Conservation (phyloP, 768 basidiomycete species). For the Hygrophorus russula region DNA sequence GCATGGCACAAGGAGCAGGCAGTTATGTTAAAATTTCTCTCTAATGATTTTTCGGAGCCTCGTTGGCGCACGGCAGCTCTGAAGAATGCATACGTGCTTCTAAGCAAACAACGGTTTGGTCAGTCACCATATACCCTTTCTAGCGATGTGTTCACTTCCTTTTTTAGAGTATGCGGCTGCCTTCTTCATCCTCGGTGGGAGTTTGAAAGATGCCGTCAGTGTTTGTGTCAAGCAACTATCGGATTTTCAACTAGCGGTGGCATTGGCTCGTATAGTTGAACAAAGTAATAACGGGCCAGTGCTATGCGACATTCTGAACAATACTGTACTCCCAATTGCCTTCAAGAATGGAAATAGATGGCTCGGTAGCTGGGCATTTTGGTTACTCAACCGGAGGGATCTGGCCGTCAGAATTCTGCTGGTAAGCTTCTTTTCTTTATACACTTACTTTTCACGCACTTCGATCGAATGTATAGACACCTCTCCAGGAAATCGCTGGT, state of each 20-base stretch:
- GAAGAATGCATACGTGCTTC: slow-evolving; percentile 91
- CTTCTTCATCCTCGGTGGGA: slow-evolving; percentile 88
- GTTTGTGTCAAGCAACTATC: slow-evolving; percentile 80
- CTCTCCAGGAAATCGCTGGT: slow-evolving; percentile 60
- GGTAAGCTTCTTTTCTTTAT: slow-evolving; percentile 33
- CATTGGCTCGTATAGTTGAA: slow-evolving; percentile 78
- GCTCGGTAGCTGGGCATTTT: slow-evolving; percentile 94
- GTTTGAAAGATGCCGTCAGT: slow-evolving; percentile 82
- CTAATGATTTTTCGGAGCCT: slow-evolving; percentile 75
- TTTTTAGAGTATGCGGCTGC: slow-evolving; percentile 89
- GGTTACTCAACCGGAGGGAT: slow-evolving; percentile 83
- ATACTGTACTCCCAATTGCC: slow-evolving; percentile 71
- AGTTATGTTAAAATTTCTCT: slow-evolving; percentile 83
- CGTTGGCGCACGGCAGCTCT: slow-evolving; percentile 89
- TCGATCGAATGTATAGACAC: slow-evolving; percentile 38
- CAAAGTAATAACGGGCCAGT: slow-evolving; percentile 74
- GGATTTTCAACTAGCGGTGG: slow-evolving; percentile 87
- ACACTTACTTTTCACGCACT: neutral
- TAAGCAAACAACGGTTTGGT: slow-evolving; percentile 92
- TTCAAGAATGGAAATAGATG: slow-evolving; percentile 85
- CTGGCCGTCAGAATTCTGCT: slow-evolving; percentile 83
- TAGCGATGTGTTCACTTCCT: neutral
- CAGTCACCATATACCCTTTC: slow-evolving; percentile 14
- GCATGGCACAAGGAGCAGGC: slow-evolving; percentile 86
- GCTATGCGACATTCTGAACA: slow-evolving; percentile 56